Percentiles rank a stretch among this genome's conserved stretches.
Conservation (phyloP, 225 moss, liverwort and hornwort genomes). For the Thuidium tamariscinum region DNA sequence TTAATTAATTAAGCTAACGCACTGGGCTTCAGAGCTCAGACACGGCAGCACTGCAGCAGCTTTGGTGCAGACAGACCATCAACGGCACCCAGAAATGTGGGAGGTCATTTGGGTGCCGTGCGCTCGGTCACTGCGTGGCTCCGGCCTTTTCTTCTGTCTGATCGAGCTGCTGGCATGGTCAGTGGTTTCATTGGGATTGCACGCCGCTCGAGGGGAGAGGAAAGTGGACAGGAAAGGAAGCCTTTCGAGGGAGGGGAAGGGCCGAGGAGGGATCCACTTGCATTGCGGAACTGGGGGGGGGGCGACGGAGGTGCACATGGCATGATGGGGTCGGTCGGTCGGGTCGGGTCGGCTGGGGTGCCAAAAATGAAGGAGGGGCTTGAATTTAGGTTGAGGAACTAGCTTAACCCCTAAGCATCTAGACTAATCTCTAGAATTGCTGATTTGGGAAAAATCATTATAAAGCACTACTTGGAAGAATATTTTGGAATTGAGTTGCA, state of each 20-base stretch:
- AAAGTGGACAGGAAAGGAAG: not conserved
- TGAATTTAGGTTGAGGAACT: too few relatives aligned
- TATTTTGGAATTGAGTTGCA: too few relatives aligned
- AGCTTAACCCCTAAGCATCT: too few relatives aligned
- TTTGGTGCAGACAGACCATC: not conserved
- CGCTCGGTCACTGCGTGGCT: too few relatives aligned
- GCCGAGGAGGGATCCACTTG: not conserved
- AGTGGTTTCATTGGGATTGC: not conserved
- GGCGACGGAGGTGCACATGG: not conserved
- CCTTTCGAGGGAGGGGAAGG: not conserved
- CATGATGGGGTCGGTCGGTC: not conserved
- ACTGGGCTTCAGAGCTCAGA: not conserved
- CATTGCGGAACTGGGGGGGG: not conserved
- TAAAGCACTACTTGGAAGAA: too few relatives aligned
- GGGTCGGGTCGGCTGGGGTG: too few relatives aligned
- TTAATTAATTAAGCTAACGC: too few relatives aligned
- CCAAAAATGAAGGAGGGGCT: too few relatives aligned
- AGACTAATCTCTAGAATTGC: too few relatives aligned
- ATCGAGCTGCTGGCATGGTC: not conserved
- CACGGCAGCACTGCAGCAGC: not conserved
- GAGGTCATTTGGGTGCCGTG: not conserved
- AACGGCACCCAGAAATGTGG: not conserved
- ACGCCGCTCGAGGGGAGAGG: not conserved
- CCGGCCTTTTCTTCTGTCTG: too few relatives aligned
- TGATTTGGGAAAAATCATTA: too few relatives aligned